Percentiles rank a stretch among this genome's conserved stretches.
Conservation (phyloP, 2,329 filamentous ascomycete genomes). For the Bipolaris oryzae region DNA sequence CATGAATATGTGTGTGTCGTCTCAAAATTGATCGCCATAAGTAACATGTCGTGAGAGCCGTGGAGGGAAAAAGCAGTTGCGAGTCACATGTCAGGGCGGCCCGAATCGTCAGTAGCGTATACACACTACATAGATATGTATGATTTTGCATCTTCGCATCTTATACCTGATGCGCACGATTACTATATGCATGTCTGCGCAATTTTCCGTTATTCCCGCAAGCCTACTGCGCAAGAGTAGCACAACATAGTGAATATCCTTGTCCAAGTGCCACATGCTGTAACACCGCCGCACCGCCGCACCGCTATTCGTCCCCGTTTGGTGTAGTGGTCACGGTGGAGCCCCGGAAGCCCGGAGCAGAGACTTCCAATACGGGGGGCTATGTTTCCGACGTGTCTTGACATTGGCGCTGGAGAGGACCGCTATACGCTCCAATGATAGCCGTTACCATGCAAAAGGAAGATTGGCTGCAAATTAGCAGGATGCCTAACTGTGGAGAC, state of each 20-base stretch:
- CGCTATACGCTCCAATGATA: not conserved
- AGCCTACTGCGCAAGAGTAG: not conserved
- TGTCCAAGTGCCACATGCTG: not conserved
- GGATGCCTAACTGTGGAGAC: not conserved
- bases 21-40: not conserved
- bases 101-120: not conserved
- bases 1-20: not conserved
- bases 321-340: not conserved
- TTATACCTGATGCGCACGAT: not conserved
- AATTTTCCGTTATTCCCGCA: not conserved
- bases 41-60: not conserved
- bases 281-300: not conserved
- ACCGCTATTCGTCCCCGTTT: not conserved
- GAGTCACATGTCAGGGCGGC: not conserved
- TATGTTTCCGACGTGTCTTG: not conserved
- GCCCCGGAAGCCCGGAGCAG: not conserved
- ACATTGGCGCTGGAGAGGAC: not conserved
- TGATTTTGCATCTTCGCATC: not conserved
- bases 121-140: not conserved
- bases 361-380: not conserved
- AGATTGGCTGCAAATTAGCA: not conserved
- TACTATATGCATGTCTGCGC: not conserved
- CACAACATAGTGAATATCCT: not conserved
- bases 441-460: not conserved
- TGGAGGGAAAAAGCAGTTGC: not conserved